A percentile compares a stretch with the other conserved stretches of the same genome.
These are phyloP conservation scores for Pichia gijzeniarum DNA, from an alignment of 805 yeast species.

Conservation along the genomic window DNA sequence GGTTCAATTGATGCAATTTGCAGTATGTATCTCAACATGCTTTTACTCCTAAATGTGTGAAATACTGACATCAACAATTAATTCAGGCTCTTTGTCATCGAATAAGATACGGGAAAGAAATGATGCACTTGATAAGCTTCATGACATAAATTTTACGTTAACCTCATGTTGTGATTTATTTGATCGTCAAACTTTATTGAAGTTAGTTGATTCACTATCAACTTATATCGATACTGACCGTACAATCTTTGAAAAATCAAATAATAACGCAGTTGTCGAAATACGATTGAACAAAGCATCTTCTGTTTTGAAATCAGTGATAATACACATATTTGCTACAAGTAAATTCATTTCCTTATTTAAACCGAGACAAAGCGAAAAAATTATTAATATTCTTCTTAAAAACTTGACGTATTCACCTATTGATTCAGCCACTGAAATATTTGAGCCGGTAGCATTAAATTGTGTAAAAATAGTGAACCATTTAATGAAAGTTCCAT, in stretches of 20 bases:
- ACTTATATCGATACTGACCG: slow-evolving; percentile 20
- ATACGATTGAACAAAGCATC: slow-evolving; percentile 22
- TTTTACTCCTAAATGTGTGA: no score
- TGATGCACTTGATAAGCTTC: slow-evolving; percentile 40
- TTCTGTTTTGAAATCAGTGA: slow-evolving; percentile 16
- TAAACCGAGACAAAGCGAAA: slow-evolving; percentile 25
- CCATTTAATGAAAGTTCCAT: slow-evolving; percentile 20
- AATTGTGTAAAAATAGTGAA: slow-evolving; percentile 26
- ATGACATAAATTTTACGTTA: slow-evolving; percentile 24
- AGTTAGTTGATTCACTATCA: slow-evolving; percentile 18
- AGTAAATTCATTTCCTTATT: slow-evolving; percentile 15
- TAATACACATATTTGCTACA: slow-evolving; percentile 12
- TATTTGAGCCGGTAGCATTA: slow-evolving; percentile 28
- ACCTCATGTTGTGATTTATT: slow-evolving; percentile 18
- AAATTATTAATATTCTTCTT: slow-evolving; percentile 17
- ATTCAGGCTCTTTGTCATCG: slow-evolving; percentile 36
- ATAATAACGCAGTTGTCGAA: slow-evolving; percentile 19
- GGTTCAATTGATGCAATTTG: slow-evolving; percentile 7
- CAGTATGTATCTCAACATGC: slow-evolving; percentile 9
- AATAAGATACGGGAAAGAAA: slow-evolving; percentile 48
- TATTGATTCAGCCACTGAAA: neutral
- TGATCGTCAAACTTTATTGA: slow-evolving; percentile 11
- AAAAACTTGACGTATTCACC: slow-evolving; percentile 15
- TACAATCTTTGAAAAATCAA: slow-evolving; percentile 19
- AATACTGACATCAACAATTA: neutral